Conservation (phyloP, 1,284 basidiomycete genomes). For the Ustilago loliicola region DNA sequence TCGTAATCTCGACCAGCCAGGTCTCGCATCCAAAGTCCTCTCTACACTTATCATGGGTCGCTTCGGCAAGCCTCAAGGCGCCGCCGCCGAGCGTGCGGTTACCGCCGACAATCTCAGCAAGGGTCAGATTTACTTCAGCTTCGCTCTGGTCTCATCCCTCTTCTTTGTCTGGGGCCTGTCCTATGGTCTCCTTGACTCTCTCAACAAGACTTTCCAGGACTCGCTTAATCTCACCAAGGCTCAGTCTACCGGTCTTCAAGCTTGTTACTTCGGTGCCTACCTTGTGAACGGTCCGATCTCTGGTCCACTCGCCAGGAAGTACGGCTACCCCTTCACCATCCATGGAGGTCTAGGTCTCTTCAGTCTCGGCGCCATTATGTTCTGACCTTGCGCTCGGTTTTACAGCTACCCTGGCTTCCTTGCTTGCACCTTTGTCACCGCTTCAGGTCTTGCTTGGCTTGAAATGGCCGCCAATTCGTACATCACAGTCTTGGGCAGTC, state of each 20-base stretch:
- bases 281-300: constrained; percentile 46
- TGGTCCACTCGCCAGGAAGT: constrained; percentile 57
- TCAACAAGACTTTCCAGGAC: constrained; percentile 83
- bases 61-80: constrained; percentile 30
- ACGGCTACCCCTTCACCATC: constrained; percentile 73
- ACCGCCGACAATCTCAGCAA: constrained; percentile 37
- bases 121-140: constrained; percentile 72
- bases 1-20: not conserved
- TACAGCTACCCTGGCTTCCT: constrained; percentile 47
- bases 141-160: constrained; percentile 80
- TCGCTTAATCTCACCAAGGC: constrained; percentile 81
- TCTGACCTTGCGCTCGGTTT: constrained; percentile 42
- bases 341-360: constrained; percentile 77
- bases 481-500: constrained; percentile 77
- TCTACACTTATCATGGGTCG: constrained; percentile 25
- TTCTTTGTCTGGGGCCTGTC: constrained; percentile 81
- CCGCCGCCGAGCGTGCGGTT: constrained; percentile 33
- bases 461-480: constrained; percentile 83
- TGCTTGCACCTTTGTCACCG: constrained; percentile 71
- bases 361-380: constrained; percentile 42
- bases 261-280: constrained; percentile 80
- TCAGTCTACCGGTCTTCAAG: constrained; percentile 85
- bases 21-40: not conserved
- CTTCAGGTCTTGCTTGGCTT: constrained; percentile 76
- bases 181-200: constrained; percentile 82